phyloP scores from a whole-genome alignment of 352 stramenopile species.

The Phytophthora chlamydospora region DNA sequence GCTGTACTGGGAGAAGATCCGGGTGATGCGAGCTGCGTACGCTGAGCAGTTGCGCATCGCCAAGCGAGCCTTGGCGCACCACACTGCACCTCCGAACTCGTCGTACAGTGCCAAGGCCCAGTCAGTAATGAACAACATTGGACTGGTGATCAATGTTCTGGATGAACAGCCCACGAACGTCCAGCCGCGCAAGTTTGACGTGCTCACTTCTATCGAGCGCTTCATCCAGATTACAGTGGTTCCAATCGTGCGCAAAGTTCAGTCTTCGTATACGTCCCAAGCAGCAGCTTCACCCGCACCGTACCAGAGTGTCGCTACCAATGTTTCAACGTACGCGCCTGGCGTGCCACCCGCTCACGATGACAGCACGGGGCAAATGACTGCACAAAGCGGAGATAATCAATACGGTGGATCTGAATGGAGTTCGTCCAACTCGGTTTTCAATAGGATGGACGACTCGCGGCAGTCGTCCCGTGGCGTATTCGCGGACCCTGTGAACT shows the following conservation, averaged over 20 bases:
- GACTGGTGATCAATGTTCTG: constrained; percentile 69
- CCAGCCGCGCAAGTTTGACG: constrained; percentile 67
- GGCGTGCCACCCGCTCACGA: constrained; percentile 5
- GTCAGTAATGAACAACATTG: constrained; percentile 86
- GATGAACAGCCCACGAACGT: constrained; percentile 45
- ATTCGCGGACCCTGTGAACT: constrained; percentile 18
- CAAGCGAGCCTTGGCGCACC: constrained; percentile 69
- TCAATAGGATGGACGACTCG: constrained; percentile 4
- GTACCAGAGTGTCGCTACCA: constrained; percentile 6
- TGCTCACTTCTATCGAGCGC: constrained; percentile 79
- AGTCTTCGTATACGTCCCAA: constrained; percentile 23
- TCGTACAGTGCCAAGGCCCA: constrained; percentile 74
- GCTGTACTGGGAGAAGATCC: constrained; percentile 83
- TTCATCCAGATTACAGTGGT: constrained; percentile 84
- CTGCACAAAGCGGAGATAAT: constrained; percentile 10
- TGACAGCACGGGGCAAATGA: constrained; percentile 1
- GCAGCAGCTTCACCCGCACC: constrained; percentile 2
- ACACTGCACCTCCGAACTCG: constrained; percentile 64
- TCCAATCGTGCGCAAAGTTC: constrained; percentile 76
- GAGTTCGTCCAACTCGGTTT: constrained; percentile 14
- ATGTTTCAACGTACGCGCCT: constrained; percentile 15
- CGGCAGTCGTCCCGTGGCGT: constrained; percentile 11
- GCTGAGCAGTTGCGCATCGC: constrained; percentile 59
- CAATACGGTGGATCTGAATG: constrained; percentile 17
- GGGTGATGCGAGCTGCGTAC: constrained; percentile 54